Evolutionary conservation across 495 filamentous ascomycete genomes (phyloP), one percentile per base, ranked within the genome.

Genomic region (Xylaria grammica): DNA sequence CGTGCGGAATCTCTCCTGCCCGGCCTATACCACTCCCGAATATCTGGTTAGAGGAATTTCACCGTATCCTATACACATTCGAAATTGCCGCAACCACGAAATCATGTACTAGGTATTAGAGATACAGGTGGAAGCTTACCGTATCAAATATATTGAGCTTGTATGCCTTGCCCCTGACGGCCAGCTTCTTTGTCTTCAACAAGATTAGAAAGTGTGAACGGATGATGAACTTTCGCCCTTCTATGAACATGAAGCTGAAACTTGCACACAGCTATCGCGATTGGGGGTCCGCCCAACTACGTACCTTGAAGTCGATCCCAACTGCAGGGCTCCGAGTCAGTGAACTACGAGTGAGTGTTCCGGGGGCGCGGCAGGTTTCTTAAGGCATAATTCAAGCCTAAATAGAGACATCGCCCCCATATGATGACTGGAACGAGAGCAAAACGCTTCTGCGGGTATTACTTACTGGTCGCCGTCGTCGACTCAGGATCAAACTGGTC

Each of bases 301-400:
- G 15, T 58, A 85, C 85, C 77, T 86, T 85, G 74, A 86, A 87
- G 65, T 88, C 85, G 53, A 88, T 82, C 26, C 85, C 85, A 64
- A 88, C 40, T 42, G 40, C 40, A 42, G 15, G 15, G 17, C 17
- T 42, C 13, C 8, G 3, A 15, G 40, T 42, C 15, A 42, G 40
- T 17, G 17, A 9, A 36, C 11, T 5, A 36, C 11, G 34, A 6
- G 34, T 36, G 11, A 36, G 5, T 36, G 11, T 36, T 36, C 11
- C 34, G 34, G 34, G 5, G 34, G 34, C 11, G 34, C 11, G 11
- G 34, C 34, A 11, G 11, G 11, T 36, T 11, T 11, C 32, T 15
- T 11, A 9, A 42, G 13, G 40, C 40, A 42, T 17, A 17, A 42
- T 9, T 42, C 40, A 10, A 42, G 32, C 13, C 15, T 3, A 17